Evolutionary conservation across 306 rosid species (phyloP).

Genomic region (Oxytropis ochrocephala): DNA sequence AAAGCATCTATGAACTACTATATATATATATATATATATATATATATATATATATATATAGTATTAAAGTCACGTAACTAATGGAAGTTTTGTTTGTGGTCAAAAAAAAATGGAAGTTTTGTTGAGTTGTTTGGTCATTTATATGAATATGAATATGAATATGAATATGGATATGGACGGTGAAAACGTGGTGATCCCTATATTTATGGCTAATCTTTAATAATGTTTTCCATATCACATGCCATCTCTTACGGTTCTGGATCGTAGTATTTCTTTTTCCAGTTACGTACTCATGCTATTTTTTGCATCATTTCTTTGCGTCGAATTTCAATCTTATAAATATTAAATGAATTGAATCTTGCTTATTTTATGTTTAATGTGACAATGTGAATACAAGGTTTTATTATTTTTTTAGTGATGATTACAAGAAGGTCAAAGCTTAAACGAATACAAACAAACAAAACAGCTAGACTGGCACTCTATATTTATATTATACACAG

Average conservation of each 20-base stretch:
- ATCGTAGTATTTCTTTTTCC: neutral
- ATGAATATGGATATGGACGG: neutral
- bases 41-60: too few species aligned
- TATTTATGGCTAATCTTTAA: constrained; percentile 7
- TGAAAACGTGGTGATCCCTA: constrained; percentile 15
- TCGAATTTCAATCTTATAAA: neutral
- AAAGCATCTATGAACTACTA: neutral
- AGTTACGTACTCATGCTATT: neutral
- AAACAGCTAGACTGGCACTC: too few species aligned
- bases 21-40: too few species aligned
- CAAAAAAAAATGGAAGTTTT: too few species aligned
- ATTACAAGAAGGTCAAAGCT: too few species aligned
- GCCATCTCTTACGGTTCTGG: neutral
- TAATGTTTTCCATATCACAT: constrained; percentile 11
- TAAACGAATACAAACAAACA: too few species aligned
- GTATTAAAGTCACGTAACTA: neutral
- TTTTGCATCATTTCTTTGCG: neutral
- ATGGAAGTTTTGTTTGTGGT: too few species aligned
- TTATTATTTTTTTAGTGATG: too few species aligned
- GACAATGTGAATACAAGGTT: neutral
- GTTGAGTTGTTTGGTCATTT: neutral
- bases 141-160: too few species aligned
- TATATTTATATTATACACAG: too few species aligned
- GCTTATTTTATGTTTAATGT: neutral
- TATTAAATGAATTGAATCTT: neutral